A percentile compares a stretch with the other conserved stretches of the same genome.
These are phyloP conservation scores for Lactifluus piperatus DNA, from an alignment of 768 basidiomycete genomes.

Conservation along the genomic window DNA sequence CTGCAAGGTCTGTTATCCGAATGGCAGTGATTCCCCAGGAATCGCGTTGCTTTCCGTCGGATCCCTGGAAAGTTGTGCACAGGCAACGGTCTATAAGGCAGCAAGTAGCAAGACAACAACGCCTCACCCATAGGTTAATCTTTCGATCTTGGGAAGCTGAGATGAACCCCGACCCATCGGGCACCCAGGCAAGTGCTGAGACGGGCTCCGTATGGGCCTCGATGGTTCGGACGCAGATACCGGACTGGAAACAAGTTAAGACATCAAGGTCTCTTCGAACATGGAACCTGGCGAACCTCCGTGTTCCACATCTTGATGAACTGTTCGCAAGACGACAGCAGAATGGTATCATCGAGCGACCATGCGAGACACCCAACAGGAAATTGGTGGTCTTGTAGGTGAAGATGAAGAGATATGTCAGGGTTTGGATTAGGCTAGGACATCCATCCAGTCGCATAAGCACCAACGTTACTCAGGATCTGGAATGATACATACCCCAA, in stretches of 20 bases:
- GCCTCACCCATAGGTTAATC: slow-evolving; percentile 72
- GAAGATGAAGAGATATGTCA: slow-evolving; percentile 51
- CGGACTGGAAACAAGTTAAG: slow-evolving; percentile 42
- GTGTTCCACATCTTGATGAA: slow-evolving; percentile 85
- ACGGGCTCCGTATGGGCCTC: slow-evolving; percentile 75
- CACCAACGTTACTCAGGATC: background rate
- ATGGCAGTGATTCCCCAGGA: slow-evolving; percentile 64
- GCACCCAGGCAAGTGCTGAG: slow-evolving; percentile 79
- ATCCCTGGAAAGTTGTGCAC: slow-evolving; percentile 41
- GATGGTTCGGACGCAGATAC: slow-evolving; percentile 55
- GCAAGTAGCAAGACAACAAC: slow-evolving; percentile 4
- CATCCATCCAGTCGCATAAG: background rate
- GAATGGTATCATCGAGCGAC: slow-evolving; percentile 80
- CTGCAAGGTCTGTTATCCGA: slow-evolving; percentile 78
- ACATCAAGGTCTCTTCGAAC: slow-evolving; percentile 14
- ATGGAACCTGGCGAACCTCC: slow-evolving; percentile 42
- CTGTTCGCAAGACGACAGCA: slow-evolving; percentile 79
- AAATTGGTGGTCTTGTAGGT: slow-evolving; percentile 72
- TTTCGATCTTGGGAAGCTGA: slow-evolving; percentile 82
- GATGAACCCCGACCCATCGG: slow-evolving; percentile 83
- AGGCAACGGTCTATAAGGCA: slow-evolving; percentile 6
- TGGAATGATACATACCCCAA: slow-evolving; percentile 51
- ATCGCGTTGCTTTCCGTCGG: slow-evolving; percentile 62
- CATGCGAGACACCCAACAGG: slow-evolving; percentile 79
- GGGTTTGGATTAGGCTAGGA: slow-evolving; percentile 24